phyloP scores from a whole-genome alignment of 495 filamentous ascomycete genomes.

The Xylaria sp. region DNA sequence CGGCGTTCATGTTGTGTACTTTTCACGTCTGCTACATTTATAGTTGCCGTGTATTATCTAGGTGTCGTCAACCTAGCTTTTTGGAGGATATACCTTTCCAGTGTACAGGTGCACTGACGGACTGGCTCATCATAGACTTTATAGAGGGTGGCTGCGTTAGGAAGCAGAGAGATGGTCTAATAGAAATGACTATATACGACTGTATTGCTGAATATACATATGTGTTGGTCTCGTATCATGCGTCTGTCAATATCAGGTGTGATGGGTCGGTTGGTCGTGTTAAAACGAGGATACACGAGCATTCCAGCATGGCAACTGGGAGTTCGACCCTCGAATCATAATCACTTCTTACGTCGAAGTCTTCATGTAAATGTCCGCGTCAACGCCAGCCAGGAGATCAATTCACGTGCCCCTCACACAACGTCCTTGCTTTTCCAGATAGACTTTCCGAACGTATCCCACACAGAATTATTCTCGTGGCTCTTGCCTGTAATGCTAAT shows the following conservation, averaged over 20 bases:
- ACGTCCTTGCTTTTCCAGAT: not conserved
- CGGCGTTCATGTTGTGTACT: slow-evolving; percentile 24
- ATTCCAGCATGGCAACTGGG: not conserved
- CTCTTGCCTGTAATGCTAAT: not conserved
- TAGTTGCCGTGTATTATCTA: slow-evolving; percentile 15
- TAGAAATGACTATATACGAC: not conserved
- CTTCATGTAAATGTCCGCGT: not conserved
- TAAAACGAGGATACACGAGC: not conserved
- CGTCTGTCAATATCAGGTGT: not conserved
- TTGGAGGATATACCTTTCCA: slow-evolving; percentile 27
- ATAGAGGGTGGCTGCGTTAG: slow-evolving; percentile 16
- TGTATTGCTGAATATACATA: not conserved
- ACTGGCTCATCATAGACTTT: slow-evolving; percentile 21
- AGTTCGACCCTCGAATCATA: not conserved
- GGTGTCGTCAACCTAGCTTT: slow-evolving; percentile 20
- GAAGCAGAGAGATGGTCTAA: slow-evolving; percentile 6
- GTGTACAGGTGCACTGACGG: slow-evolving; percentile 24
- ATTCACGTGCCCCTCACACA: not conserved
- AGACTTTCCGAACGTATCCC: not conserved
- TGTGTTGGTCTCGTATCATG: not conserved
- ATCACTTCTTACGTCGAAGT: not conserved
- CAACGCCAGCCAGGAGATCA: not conserved
- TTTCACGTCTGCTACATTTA: slow-evolving; percentile 26
- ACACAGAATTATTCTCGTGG: not conserved
- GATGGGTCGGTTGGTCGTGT: too few species aligned